phyloP scores from a whole-genome alignment of 2,329 filamentous ascomycete species.

The Hypoxylon sp. region DNA sequence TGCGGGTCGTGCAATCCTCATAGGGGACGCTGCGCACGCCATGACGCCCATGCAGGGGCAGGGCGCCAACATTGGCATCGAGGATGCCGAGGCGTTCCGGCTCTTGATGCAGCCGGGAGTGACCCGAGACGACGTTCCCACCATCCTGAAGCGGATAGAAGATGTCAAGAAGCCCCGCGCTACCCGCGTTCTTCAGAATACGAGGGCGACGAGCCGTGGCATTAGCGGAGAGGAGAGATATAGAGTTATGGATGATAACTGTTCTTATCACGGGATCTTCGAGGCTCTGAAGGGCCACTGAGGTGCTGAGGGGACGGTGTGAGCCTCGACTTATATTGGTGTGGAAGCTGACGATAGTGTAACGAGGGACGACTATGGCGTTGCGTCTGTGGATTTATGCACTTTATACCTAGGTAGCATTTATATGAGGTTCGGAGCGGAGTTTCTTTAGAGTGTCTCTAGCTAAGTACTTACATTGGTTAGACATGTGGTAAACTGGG shows the following conservation, averaged over 20 bases:
- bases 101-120: constrained; percentile 45
- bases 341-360: constrained; percentile 1
- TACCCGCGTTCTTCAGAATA: constrained; percentile 42
- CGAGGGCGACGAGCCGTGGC: constrained; percentile 33
- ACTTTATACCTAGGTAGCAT: constrained; percentile 12
- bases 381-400: constrained; percentile 9
- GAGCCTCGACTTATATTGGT: background rate
- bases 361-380: constrained; percentile 22
- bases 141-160: constrained; percentile 43
- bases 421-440: constrained; percentile 21
- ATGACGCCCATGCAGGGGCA: constrained; percentile 50
- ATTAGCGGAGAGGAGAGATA: constrained; percentile 39
- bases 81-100: constrained; percentile 48
- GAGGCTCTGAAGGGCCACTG: constrained; percentile 29
- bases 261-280: constrained; percentile 47
- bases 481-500: background rate
- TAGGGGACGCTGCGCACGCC: constrained; percentile 49
- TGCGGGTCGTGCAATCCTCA: constrained; percentile 47
- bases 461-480: constrained; percentile 2
- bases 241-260: constrained; percentile 36
- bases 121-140: constrained; percentile 39
- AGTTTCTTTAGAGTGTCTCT: constrained; percentile 21
- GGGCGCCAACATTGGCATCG: constrained; percentile 46
- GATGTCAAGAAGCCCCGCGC: constrained; percentile 40
- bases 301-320: background rate